phyloP scores from a whole-genome alignment of 805 yeast genomes.

The Schwanniomyces sp. region DNA sequence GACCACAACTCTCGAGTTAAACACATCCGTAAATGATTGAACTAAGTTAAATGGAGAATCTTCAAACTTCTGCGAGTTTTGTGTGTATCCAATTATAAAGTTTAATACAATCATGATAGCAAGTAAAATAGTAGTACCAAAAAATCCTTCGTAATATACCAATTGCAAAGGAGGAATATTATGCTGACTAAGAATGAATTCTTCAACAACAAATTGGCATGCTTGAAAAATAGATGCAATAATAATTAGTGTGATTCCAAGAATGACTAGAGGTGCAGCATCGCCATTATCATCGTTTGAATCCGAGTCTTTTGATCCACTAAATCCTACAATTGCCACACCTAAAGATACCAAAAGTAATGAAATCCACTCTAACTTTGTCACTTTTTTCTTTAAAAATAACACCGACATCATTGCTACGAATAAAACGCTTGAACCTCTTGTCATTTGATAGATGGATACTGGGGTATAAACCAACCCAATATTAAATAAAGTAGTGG shows the following conservation, averaged over 20 bases:
- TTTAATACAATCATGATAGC: slow-evolving; percentile 46
- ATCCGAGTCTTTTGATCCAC: slow-evolving; percentile 48
- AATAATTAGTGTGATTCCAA: slow-evolving; percentile 61
- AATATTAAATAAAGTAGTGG: slow-evolving; percentile 74
- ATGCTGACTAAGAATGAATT: slow-evolving; percentile 55
- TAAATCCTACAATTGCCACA: slow-evolving; percentile 68
- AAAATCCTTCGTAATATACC: slow-evolving; percentile 75
- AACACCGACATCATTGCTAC: slow-evolving; percentile 71
- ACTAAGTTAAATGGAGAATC: slow-evolving; percentile 56
- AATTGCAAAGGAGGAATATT: slow-evolving; percentile 60
- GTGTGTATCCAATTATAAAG: slow-evolving; percentile 35
- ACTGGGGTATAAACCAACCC: slow-evolving; percentile 76
- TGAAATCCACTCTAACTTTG: slow-evolving; percentile 67
- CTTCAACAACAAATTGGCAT: slow-evolving; percentile 76
- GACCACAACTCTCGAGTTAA: slow-evolving; percentile 43
- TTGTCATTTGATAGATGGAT: slow-evolving; percentile 81
- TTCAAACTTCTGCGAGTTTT: slow-evolving; percentile 32
- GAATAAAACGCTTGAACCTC: slow-evolving; percentile 74
- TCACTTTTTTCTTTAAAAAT: slow-evolving; percentile 55
- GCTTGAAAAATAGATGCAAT: slow-evolving; percentile 71
- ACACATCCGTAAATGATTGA: slow-evolving; percentile 50
- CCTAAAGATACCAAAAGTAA: slow-evolving; percentile 66
- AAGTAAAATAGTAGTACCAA: slow-evolving; percentile 52
- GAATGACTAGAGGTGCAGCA: slow-evolving; percentile 25
- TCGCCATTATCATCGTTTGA: slow-evolving; percentile 7